Conservation (phyloP, 2,329 filamentous ascomycete genomes). For the Daldinia sp. region DNA sequence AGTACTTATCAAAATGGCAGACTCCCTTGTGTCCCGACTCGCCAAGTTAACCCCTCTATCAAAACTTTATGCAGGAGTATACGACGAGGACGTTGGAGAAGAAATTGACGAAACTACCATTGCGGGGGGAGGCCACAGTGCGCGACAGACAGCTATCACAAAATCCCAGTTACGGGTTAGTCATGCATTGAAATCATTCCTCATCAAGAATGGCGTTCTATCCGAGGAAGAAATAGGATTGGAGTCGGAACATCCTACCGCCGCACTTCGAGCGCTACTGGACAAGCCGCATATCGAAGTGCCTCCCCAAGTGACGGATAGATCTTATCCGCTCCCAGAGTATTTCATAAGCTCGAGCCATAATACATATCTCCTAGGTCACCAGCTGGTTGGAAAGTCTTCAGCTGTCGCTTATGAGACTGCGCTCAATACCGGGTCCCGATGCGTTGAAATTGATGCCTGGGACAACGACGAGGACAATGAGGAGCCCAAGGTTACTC, state of each 20-base stretch:
- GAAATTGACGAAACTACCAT: slow-evolving; percentile 59
- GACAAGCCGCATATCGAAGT: slow-evolving; percentile 66
- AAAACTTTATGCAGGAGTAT: slow-evolving; percentile 41
- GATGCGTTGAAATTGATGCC: slow-evolving; percentile 78
- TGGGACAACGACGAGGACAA: slow-evolving; percentile 70
- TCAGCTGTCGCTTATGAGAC: slow-evolving; percentile 70
- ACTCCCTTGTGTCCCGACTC: slow-evolving; percentile 43
- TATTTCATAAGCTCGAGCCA: slow-evolving; percentile 79
- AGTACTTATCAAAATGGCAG: slow-evolving; percentile 31
- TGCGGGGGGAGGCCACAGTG: slow-evolving; percentile 67
- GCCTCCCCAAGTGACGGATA: slow-evolving; percentile 62
- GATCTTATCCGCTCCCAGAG: slow-evolving; percentile 68
- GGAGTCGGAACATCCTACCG: slow-evolving; percentile 54
- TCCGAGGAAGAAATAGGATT: slow-evolving; percentile 57
- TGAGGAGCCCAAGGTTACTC: slow-evolving; percentile 74
- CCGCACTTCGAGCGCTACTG: slow-evolving; percentile 60
- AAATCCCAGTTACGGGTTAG: slow-evolving; percentile 67
- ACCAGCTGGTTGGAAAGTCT: slow-evolving; percentile 72
- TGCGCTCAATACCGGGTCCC: slow-evolving; percentile 67
- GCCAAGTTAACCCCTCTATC: slow-evolving; percentile 53
- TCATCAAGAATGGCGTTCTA: slow-evolving; percentile 62
- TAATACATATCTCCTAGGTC: slow-evolving; percentile 75
- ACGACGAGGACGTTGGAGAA: slow-evolving; percentile 63
- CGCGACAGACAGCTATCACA: slow-evolving; percentile 55
- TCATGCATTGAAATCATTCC: slow-evolving; percentile 62